Evolutionary conservation across 1,284 basidiomycete genomes (phyloP).

Genomic region (Tausonia pullulans): DNA sequence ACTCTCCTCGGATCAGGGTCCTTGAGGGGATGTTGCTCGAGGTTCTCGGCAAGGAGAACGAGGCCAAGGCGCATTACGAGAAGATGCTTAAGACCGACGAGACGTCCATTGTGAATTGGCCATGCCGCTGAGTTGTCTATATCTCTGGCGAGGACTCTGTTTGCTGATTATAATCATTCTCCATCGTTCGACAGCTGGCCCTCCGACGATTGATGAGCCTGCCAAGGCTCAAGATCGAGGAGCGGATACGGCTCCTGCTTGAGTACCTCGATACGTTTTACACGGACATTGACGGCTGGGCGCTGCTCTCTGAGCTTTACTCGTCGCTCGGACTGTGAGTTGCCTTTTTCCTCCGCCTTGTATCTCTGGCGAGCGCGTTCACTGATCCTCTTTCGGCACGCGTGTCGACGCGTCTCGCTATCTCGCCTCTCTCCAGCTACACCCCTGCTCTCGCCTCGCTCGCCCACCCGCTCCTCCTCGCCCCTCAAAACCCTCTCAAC

Average conservation of each 20-base stretch:
- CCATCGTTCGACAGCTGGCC: slow-evolving; percentile 43
- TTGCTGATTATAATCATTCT: background rate
- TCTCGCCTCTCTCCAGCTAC: slow-evolving; percentile 33
- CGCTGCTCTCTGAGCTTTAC: slow-evolving; percentile 84
- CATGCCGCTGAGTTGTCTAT: background rate
- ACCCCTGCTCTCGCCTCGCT: slow-evolving; percentile 57
- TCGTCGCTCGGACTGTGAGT: slow-evolving; percentile 62
- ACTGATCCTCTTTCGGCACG: slow-evolving; percentile 17
- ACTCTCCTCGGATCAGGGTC: slow-evolving; percentile 67
- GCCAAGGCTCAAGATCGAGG: slow-evolving; percentile 32
- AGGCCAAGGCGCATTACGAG: slow-evolving; percentile 43
- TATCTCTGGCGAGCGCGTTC: slow-evolving; percentile 19
- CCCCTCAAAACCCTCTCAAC: slow-evolving; percentile 75
- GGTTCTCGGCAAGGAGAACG: slow-evolving; percentile 47
- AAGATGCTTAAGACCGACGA: slow-evolving; percentile 55
- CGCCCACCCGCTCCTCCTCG: slow-evolving; percentile 67
- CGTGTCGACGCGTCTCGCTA: background rate
- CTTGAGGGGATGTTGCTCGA: slow-evolving; percentile 82
- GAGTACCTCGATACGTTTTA: slow-evolving; percentile 86
- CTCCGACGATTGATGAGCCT: slow-evolving; percentile 78
- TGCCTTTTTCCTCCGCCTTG: background rate
- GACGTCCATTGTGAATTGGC: slow-evolving; percentile 58
- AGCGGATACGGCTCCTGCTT: slow-evolving; percentile 62
- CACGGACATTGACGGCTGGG: slow-evolving; percentile 82
- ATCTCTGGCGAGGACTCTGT: background rate